Base-by-base conservation (phyloP, 2,329 filamentous ascomycete species). In the Tolypocladium ovalisporum region DNA sequence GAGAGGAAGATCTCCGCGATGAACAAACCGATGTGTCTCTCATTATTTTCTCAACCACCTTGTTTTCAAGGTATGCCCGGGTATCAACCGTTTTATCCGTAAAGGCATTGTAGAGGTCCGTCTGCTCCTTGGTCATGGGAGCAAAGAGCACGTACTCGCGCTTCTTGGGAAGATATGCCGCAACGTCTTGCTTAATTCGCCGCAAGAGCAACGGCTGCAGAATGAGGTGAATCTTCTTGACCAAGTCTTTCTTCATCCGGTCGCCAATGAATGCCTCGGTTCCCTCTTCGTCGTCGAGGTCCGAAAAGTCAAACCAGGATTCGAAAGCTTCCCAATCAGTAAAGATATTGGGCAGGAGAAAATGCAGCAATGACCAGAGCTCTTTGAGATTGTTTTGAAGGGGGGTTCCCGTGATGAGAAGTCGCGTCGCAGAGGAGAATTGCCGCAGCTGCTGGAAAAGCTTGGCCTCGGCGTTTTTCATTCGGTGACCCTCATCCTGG, bases 391-490 rank as follows among this genome's bases (percentile, higher is more conserved):
- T 97, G 70, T 99, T 99, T 63, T 99, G 94, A 0, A 99, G 74
- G 0, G 94, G 94, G 0, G 94, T 99, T 10, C 94, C 94, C 0
- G 94, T 97, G 37, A 99, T 96, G 1, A 99, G 80, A 0, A 99
- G 79, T 57, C 94, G 83, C 44, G 95, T 97, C 0, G 92, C 90
- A 0, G 93, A 97, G 29, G 87, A 86, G 66, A 97, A 97, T 0
- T 88, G 87, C 62, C 94, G 85, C 0, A 99, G 75, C 63, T 96
- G 90, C 53, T 90, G 87, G 61, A 97, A 96, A 0, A 99, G 78
- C 58, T 90, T 89, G 35, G 93, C 95, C 54, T 97, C 92, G 61
- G 96, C 87, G 62, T 99, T 99, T 76, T 99, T 99, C 80, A 99
- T 86, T 1, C 94, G 87, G 68, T 99, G 94, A 0, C 94, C 94